Evolutionary conservation across 768 basidiomycete genomes (phyloP).

Genomic region (Hericium erinaceus): DNA sequence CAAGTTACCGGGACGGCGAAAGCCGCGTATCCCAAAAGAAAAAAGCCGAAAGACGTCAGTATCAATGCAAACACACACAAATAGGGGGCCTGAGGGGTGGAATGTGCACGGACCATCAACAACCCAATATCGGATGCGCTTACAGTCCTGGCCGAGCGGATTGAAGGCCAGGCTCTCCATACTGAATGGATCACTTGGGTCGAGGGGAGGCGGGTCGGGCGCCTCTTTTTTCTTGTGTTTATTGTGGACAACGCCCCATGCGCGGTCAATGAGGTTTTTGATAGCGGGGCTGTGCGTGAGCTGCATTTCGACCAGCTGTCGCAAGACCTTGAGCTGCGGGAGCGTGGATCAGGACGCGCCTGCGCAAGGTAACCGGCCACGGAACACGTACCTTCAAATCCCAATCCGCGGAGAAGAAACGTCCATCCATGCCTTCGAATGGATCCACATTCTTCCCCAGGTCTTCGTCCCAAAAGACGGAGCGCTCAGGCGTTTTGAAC

Average conservation of each 20-base stretch:
- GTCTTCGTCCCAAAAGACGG: slow-evolving; percentile 74
- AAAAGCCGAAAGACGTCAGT: slow-evolving; percentile 28
- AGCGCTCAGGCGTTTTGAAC: slow-evolving; percentile 64
- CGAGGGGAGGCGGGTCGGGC: slow-evolving; percentile 39
- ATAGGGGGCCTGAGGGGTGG: slow-evolving; percentile 30
- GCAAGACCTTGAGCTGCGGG: slow-evolving; percentile 67
- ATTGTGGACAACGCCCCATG: slow-evolving; percentile 78
- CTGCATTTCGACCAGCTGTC: slow-evolving; percentile 80
- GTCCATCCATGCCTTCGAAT: slow-evolving; percentile 52
- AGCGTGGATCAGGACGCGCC: slow-evolving; percentile 12
- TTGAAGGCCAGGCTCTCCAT: slow-evolving; percentile 54
- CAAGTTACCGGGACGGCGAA: slow-evolving; percentile 22
- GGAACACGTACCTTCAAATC: slow-evolving; percentile 58
- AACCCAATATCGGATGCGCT: slow-evolving; percentile 77
- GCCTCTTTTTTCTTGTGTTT: slow-evolving; percentile 78
- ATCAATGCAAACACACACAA: slow-evolving; percentile 61
- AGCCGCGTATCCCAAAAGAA: slow-evolving; percentile 34
- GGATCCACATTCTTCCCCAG: slow-evolving; percentile 63
- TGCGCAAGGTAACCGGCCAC: slow-evolving; percentile 14
- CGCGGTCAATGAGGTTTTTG: slow-evolving; percentile 68
- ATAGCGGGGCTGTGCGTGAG: slow-evolving; percentile 59
- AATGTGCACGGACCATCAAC: slow-evolving; percentile 75
- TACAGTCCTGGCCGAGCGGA: slow-evolving; percentile 70
- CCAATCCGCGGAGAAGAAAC: slow-evolving; percentile 78
- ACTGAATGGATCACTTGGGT: slow-evolving; percentile 53